phyloP scores from a whole-genome alignment of 306 rosid species.

The Cicer judaicum region DNA sequence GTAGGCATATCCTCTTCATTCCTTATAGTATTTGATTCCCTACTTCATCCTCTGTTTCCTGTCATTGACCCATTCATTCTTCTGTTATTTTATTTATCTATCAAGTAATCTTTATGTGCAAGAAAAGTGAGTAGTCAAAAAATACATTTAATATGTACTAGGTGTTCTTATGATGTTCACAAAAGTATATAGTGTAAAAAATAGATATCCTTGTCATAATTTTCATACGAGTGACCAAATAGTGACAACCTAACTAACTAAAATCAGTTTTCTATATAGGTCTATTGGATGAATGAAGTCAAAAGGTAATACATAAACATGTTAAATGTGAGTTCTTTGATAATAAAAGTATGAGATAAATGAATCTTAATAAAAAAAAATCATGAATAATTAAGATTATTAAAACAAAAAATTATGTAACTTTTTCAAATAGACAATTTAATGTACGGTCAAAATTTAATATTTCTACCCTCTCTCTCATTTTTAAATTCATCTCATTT shows the following conservation, averaged over 20 bases:
- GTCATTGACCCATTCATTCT: slow-evolving; percentile 12
- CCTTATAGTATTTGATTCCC: background rate
- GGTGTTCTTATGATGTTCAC: slow-evolving; percentile 24
- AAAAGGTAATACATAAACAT: background rate
- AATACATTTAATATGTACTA: background rate
- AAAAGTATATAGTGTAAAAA: background rate
- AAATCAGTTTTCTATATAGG: slow-evolving; percentile 11
- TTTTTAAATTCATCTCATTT: no score
- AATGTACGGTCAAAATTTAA: no score
- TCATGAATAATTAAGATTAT: no score
- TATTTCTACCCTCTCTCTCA: no score
- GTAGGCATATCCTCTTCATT: slow-evolving; percentile 2
- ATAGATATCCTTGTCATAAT: background rate
- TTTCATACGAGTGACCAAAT: slow-evolving; percentile 13
- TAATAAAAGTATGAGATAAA: no score
- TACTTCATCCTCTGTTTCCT: background rate
- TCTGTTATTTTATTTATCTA: background rate
- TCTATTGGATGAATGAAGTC: slow-evolving; percentile 1
- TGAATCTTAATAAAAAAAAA: no score
- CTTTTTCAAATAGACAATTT: no score
- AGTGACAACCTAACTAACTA: slow-evolving; percentile 7
- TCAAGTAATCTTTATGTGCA: background rate
- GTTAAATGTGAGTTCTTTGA: no score
- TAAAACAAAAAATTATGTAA: no score
- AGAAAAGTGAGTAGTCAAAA: background rate